Base-by-base conservation (phyloP, 164 flowering plant species). In the Aristolochia contorta region DNA sequence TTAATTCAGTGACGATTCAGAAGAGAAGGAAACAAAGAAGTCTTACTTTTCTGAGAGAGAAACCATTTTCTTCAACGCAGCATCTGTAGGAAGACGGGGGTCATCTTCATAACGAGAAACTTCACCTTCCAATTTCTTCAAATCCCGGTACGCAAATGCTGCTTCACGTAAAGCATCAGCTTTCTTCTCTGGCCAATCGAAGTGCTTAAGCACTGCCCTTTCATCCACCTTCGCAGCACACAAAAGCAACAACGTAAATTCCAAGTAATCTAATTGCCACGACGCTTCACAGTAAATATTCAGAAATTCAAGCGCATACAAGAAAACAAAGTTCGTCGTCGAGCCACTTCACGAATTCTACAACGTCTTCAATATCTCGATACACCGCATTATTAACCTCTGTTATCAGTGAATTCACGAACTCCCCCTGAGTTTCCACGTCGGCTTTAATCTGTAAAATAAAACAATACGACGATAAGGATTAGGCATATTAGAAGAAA, bases 241-340 rank as follows among this genome's bases (percentile, higher is more conserved):
- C 6, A 37, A n/a, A 65, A 70, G 56, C 8, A 18, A n/a, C n/a
- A 53, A 14, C 6, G 21, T n/a, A 21, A 24, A 52, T 13, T 37
- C 12, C 43, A 8, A 7, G 43, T 49, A 49, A 49, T 49, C 7
- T 13, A 49, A 49, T 56, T 8, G 37, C 15, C 24, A 56, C 19
- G 24, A 23, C 43, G 12, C 12, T 21, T 6, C n/a, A 21, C 27
- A 53, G 27, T 18, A 32, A 56, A 32, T 1, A 56, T 5, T 16
- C 1, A 1, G 45, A n/a, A 56, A 30, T 4, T 30, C 27, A 18
- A 56, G 30, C 63, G 75, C 91, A 80, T 76, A 89, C 98, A 51
- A 92, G 93, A 68, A 84, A 89, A 63, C 91, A 78, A 54, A 92
- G 96, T 62, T 92, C 98, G 54, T 92, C 98, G 68, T 92, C 98